Conservation (phyloP, 129 eudicot genomes). For the Gnaphalium uliginosum region DNA sequence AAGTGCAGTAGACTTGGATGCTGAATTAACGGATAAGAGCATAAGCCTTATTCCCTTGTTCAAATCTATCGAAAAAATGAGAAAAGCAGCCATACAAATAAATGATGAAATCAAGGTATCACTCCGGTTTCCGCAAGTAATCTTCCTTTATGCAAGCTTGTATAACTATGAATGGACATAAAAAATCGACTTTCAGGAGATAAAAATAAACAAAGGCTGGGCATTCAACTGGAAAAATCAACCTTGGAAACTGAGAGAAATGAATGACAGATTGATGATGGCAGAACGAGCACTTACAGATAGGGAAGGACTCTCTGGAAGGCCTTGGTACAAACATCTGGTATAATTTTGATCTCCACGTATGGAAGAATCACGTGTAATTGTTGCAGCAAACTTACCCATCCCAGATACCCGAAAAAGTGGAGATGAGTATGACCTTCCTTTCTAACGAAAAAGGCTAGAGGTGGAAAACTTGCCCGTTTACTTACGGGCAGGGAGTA, state of each 20-base stretch:
- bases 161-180: slow-evolving; percentile 9
- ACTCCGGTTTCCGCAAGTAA: background rate
- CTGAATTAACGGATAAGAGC: slow-evolving; percentile 34
- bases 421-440: background rate
- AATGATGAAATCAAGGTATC: slow-evolving; percentile 59
- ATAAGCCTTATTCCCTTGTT: slow-evolving; percentile 63
- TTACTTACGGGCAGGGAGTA: background rate
- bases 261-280: slow-evolving; percentile 88
- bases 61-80: slow-evolving; percentile 61
- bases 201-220: slow-evolving; percentile 52
- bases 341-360: slow-evolving; percentile 37
- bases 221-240: slow-evolving; percentile 40
- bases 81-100: slow-evolving; percentile 51
- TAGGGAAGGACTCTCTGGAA: slow-evolving; percentile 74
- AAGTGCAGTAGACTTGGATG: slow-evolving; percentile 62
- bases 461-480: background rate
- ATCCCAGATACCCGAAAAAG: background rate
- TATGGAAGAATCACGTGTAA: background rate
- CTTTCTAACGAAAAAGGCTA: background rate
- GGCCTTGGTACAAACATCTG: slow-evolving; percentile 90
- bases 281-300: slow-evolving; percentile 87
- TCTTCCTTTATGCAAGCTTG: background rate
- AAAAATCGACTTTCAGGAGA: slow-evolving; percentile 37
- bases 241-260: slow-evolving; percentile 50
- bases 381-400: background rate